phyloP scores from a whole-genome alignment of 345 rosid species.

The Geranium brycei region DNA sequence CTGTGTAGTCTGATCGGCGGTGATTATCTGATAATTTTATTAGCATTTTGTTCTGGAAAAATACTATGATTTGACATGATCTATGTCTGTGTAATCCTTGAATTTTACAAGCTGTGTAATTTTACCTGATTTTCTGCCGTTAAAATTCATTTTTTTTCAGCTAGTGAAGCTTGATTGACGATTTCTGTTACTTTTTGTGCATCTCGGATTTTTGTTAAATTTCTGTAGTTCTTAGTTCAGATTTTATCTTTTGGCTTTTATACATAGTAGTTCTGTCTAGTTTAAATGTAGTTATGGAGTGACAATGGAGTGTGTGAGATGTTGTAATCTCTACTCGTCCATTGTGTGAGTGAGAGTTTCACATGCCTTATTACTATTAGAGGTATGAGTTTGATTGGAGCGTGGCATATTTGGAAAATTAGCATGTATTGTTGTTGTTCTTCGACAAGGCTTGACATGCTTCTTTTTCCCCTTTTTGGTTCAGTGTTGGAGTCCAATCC shows the following conservation, averaged over 20 bases:
- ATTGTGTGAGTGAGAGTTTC: neutral
- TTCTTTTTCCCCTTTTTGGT: constrained; percentile 6
- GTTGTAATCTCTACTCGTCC: neutral
- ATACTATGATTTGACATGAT: too few species aligned
- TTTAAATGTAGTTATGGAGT: too few species aligned
- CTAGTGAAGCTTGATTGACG: neutral
- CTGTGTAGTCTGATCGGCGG: too few species aligned
- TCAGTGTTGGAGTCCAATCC: constrained; percentile 91
- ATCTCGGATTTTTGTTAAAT: neutral
- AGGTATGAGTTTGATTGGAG: neutral
- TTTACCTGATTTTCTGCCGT: neutral
- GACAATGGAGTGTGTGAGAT: too few species aligned
- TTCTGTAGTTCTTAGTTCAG: neutral
- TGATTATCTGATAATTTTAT: too few species aligned
- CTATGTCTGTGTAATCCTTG: neutral
- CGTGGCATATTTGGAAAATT: neutral
- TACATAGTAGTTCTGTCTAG: neutral
- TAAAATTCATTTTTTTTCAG: neutral
- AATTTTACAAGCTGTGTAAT: neutral
- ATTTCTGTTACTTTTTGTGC: neutral
- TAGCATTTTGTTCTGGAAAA: neutral
- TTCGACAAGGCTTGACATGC: constrained; percentile 1
- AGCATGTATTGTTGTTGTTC: neutral
- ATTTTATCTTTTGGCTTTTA: neutral
- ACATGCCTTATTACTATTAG: neutral